Evolutionary conservation across 2,329 filamentous ascomycete species (phyloP), one percentile per base, ranked within the genome.

Genomic region (Monosporascus ibericus): DNA sequence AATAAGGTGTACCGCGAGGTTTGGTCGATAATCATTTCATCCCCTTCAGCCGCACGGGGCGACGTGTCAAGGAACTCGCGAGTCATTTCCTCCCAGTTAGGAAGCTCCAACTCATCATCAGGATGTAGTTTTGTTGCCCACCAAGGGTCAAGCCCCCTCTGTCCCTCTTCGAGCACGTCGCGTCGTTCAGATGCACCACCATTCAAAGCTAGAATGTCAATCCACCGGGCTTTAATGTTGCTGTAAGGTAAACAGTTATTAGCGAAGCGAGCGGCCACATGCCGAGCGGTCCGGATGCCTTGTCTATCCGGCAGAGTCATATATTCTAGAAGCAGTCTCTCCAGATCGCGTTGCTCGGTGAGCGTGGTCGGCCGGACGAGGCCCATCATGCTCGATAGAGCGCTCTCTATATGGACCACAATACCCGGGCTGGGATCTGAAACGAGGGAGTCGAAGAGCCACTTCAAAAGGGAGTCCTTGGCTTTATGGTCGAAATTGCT

Each of bases 111-210:
- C 3, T 71, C 65, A 40, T 69, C 70, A 37, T 68, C 65, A 2
- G 65, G 63, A 17, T 63, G 63, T 27, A 67, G 34, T 53, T 68
- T 67, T 17, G 59, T 65, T 14, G 65, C 63, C 66, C 66, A 78
- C 77, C 78, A 80, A 14, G 82, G 81, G 62, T 96, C 90, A 4
- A 96, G 77, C 1, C 94, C 94, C 68, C 90, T 92, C 55, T 84
- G 85, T 2, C 91, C 94, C 71, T 97, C 92, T 65, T 99, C 94
- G 1, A 89, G 72, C 3, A 97, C 85, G 65, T 97, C 92, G 55
- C 85, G 87, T 46, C 88, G 82, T 65, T 92, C 87, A 48, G 83
- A 80, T 3, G 73, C 69, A 3, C 78, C 78, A 14, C 85, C 85
- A 17, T 82, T 84, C 8, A 94, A 75, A 7, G 92, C 92, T 48